A percentile compares a stretch with the other conserved stretches of the same genome.
phyloP scores from a whole-genome alignment of 169 alveolate species.

The Plasmodium falciparum region DNA sequence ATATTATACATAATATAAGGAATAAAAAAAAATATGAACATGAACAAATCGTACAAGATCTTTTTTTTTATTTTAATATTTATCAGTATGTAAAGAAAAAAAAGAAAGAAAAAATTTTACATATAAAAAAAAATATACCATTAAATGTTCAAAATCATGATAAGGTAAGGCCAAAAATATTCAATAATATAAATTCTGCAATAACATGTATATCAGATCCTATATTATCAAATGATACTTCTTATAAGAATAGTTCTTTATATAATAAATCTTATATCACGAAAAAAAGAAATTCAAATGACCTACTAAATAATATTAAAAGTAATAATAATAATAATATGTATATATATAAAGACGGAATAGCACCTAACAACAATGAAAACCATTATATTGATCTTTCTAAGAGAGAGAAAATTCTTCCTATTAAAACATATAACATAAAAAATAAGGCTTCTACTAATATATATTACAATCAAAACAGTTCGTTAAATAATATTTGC shows the following conservation, averaged over 20 bases:
- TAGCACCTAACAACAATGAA: no score
- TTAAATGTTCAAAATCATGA: no score
- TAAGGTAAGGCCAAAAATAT: no score
- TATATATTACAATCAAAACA: no score
- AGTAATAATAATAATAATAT: neutral
- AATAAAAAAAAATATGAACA: slow-evolving; percentile 17
- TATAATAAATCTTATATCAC: neutral
- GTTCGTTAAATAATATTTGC: no score
- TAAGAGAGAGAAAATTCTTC: neutral
- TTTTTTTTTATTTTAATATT: slow-evolving; percentile 43
- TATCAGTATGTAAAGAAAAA: neutral
- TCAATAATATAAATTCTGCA: neutral
- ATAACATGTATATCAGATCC: neutral
- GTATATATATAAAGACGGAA: neutral
- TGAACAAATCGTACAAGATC: slow-evolving; percentile 11
- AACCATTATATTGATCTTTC: no score
- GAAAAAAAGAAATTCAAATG: neutral
- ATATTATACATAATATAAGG: slow-evolving; percentile 11
- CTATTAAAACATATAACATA: neutral
- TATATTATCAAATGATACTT: no score
- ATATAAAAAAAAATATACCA: no score
- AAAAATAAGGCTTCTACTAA: neutral
- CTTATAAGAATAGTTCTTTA: neutral
- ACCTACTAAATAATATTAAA: neutral
- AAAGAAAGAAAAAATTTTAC: no score